Evolutionary conservation across 2,329 filamentous ascomycete genomes (phyloP).

Genomic region (Colletotrichum sp.): DNA sequence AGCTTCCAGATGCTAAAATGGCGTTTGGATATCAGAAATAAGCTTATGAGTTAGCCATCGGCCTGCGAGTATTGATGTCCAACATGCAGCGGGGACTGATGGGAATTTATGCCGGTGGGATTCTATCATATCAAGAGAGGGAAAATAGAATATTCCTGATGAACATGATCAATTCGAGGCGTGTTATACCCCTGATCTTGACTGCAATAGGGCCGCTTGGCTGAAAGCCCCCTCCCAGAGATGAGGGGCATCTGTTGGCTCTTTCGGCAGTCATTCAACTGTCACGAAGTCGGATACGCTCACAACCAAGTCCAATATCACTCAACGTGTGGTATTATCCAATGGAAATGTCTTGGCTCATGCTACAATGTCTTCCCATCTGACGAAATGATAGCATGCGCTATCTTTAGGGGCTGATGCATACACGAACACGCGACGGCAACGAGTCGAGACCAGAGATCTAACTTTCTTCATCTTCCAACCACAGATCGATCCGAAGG

Average conservation of each 20-base stretch:
- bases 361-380: not conserved
- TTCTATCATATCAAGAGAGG: not conserved
- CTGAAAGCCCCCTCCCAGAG: not conserved
- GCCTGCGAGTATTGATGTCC: not conserved
- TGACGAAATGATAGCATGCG: not conserved
- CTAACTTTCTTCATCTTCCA: not conserved
- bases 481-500: not conserved
- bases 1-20: not conserved
- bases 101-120: not conserved
- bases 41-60: not conserved
- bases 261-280: not conserved
- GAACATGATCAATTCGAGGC: not conserved
- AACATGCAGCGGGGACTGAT: not conserved
- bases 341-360: not conserved
- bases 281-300: not conserved
- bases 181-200: not conserved
- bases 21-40: not conserved
- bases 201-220: not conserved
- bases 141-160: not conserved
- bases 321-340: not conserved
- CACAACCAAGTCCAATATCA: not conserved
- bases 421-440: not conserved
- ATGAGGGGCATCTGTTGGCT: not conserved
- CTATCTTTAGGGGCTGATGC: not conserved
- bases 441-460: not conserved